phyloP scores from a whole-genome alignment of 2,329 filamentous ascomycete species.

The Aureobasidium uvarum region DNA sequence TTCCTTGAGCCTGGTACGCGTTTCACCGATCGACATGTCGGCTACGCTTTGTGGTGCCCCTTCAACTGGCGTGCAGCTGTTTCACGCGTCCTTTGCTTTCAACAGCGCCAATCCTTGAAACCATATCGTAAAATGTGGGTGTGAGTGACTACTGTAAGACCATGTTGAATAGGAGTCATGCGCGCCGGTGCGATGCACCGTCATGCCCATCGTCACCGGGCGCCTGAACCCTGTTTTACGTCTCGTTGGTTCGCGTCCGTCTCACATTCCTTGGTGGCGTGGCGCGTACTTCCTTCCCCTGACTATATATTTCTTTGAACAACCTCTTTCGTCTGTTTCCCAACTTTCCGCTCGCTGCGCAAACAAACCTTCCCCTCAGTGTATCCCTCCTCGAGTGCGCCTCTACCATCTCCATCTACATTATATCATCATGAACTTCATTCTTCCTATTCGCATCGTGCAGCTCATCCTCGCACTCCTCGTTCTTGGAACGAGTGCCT shows the following conservation, averaged over 20 bases:
- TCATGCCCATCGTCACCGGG: constrained; percentile 6
- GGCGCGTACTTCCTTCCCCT: constrained; percentile 13
- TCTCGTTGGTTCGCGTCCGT: constrained; percentile 11
- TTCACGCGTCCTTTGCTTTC: constrained; percentile 14
- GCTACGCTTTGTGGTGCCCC: neutral
- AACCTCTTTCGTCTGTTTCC: neutral
- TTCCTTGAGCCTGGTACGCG: neutral
- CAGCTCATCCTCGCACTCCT: constrained; percentile 69
- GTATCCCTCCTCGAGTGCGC: neutral
- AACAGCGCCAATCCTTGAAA: constrained; percentile 10
- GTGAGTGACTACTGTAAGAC: neutral
- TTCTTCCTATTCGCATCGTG: constrained; percentile 55
- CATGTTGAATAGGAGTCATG: constrained; percentile 9
- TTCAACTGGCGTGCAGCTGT: constrained; percentile 14
- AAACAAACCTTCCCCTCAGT: constrained; percentile 1
- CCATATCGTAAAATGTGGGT: neutral
- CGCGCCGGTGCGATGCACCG: neutral
- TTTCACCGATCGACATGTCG: neutral
- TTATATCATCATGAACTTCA: constrained; percentile 19
- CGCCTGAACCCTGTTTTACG: constrained; percentile 17
- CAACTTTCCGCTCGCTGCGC: neutral
- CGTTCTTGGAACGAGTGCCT: constrained; percentile 71
- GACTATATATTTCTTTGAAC: constrained; percentile 20
- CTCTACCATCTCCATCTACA: neutral
- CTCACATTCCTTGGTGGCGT: constrained; percentile 21